Evolutionary conservation across 2,329 filamentous ascomycete genomes (phyloP).

Genomic region (Elsinoe ampelina): DNA sequence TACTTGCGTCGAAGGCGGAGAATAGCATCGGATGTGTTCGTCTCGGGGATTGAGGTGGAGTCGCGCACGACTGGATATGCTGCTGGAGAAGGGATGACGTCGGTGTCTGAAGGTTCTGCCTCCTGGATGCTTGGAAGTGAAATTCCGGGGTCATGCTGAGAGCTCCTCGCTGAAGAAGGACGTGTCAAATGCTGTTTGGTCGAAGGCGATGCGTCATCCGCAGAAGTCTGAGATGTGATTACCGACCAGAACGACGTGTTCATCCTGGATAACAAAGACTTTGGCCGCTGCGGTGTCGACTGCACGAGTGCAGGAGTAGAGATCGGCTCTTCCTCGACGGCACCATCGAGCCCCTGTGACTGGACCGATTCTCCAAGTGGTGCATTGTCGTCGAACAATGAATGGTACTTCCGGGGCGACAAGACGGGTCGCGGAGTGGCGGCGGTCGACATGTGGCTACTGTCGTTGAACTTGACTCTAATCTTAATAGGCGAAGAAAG

Average conservation of each 20-base stretch:
- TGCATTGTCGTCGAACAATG: conserved; percentile 22
- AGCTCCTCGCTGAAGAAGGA: background rate
- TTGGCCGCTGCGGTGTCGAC: background rate
- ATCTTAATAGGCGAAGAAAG: conserved; percentile 28
- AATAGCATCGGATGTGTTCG: conserved; percentile 8
- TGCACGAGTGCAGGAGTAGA: background rate
- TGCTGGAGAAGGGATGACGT: background rate
- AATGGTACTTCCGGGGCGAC: conserved; percentile 17
- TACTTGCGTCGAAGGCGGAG: conserved; percentile 24
- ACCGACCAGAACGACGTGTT: conserved; percentile 24
- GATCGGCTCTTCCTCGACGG: background rate
- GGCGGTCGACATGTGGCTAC: conserved; percentile 16
- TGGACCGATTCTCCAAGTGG: conserved; percentile 16
- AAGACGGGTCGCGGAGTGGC: conserved; percentile 10
- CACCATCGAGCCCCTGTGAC: background rate
- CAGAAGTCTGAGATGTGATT: conserved; percentile 14
- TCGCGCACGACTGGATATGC: background rate
- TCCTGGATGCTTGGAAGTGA: too few relatives aligned
- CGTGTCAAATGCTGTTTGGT: background rate
- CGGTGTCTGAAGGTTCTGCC: background rate
- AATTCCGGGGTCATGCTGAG: background rate
- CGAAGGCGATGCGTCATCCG: background rate
- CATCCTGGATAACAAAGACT: conserved; percentile 20
- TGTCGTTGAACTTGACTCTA: conserved; percentile 29
- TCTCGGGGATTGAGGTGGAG: conserved; percentile 1